Evolutionary conservation across 805 yeast genomes (phyloP), one percentile per base, ranked within the genome.

Genomic region (Pichia insulana): DNA sequence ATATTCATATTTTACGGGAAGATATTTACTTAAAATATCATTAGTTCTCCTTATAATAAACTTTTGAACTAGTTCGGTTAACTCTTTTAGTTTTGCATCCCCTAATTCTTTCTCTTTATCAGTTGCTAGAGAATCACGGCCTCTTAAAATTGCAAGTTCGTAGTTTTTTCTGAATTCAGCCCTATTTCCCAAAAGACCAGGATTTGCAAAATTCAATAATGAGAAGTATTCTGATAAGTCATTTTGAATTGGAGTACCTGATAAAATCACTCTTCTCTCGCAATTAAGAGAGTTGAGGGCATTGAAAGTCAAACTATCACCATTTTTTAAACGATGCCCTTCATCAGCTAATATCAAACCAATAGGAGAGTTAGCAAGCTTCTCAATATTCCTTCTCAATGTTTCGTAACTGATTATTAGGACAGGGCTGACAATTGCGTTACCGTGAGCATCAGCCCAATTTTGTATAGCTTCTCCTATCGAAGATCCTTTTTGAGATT

Each of bases 191-290:
- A 92, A 65, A 31, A 86, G 72, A 0, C 96, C 96, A 0, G 98
- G 98, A 57, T 90, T 92, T 8, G 97, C 95, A 66, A 90, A 90
- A 54, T 80, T 85, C 46, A 92, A 67, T 39, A 90, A 64, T 1
- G 97, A 85, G 57, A 88, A 92, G 63, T 90, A 90, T 62, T 90
- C 98, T 0, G 95, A 81, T 30, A 90, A 68, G 65, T 90, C 97
- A 54, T 90, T 90, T 61, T 90, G 98, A 49, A 90, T 89, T 0
- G 98, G 98, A 0, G 98, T 90, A 31, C 98, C 98, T 1, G 96
- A 86, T 18, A 90, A 65, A 50, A 90, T 90, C 7, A 90, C 97
- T 44, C 98, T 71, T 54, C 98, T 70, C 39, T 81, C 78, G 57
- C 95, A 90, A 40, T 82, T 77, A 42, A 92, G 70, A n/a, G 87